Evolutionary conservation across 768 basidiomycete species (phyloP).

Genomic region (Trichaptum fuscoviolaceum): DNA sequence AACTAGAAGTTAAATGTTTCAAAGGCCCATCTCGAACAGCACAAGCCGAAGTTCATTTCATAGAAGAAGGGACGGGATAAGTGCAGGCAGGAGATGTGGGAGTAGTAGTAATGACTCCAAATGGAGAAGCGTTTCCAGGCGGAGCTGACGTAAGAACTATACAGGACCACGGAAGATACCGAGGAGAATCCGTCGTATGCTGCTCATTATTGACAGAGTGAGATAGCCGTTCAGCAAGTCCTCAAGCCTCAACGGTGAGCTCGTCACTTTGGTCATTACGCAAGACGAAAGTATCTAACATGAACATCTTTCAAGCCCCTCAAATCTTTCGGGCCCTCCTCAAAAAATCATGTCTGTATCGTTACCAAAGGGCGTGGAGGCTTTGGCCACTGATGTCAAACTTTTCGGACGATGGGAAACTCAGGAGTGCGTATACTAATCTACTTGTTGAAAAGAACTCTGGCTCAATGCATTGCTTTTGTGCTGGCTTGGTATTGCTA

Average conservation of each 20-base stretch:
- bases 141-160: background rate
- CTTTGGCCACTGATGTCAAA: conserved; percentile 59
- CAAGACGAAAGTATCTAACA: background rate
- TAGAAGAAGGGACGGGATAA: background rate
- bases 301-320: background rate
- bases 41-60: background rate
- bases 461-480: background rate
- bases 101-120: background rate
- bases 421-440: conserved; percentile 71
- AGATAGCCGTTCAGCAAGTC: background rate
- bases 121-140: background rate
- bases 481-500: background rate
- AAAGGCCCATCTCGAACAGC: background rate
- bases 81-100: background rate
- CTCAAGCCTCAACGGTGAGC: conserved; percentile 1
- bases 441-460: background rate
- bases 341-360: background rate
- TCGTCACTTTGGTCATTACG: background rate
- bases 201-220: background rate
- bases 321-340: background rate
- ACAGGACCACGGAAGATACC: background rate
- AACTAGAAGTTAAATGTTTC: background rate
- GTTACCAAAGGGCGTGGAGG: background rate
- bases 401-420: conserved; percentile 99
- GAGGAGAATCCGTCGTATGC: background rate